Evolutionary conservation across 2,329 filamentous ascomycete genomes (phyloP).

Genomic region (Chrysosporium keratinophilum): DNA sequence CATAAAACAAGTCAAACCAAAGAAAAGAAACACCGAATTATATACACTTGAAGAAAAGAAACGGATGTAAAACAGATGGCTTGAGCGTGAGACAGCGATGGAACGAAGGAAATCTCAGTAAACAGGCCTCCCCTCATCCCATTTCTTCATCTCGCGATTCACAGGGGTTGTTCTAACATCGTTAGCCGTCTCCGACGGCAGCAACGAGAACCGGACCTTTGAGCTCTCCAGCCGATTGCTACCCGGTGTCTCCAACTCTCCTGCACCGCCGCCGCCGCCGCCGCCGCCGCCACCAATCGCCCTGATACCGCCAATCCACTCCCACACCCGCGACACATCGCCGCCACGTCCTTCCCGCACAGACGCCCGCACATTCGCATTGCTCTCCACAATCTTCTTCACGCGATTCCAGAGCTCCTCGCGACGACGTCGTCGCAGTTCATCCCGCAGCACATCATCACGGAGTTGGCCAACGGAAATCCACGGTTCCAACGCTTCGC

Average conservation of each 20-base stretch:
- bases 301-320: slow-evolving; percentile 54
- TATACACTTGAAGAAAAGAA: slow-evolving; percentile 9
- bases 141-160: slow-evolving; percentile 30
- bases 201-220: slow-evolving; percentile 23
- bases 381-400: slow-evolving; percentile 74
- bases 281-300: slow-evolving; percentile 35
- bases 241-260: slow-evolving; percentile 23
- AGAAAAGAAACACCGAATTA: not conserved
- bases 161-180: slow-evolving; percentile 21
- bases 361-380: slow-evolving; percentile 78
- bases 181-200: slow-evolving; percentile 18
- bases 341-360: slow-evolving; percentile 52
- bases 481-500: slow-evolving; percentile 61
- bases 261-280: too few species aligned
- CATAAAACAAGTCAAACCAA: too few species aligned
- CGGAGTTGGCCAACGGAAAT: slow-evolving; percentile 80
- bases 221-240: slow-evolving; percentile 22
- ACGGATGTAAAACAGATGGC: not conserved
- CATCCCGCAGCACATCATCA: slow-evolving; percentile 76
- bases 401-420: slow-evolving; percentile 79
- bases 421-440: slow-evolving; percentile 65
- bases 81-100: not conserved
- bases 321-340: slow-evolving; percentile 54
- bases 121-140: slow-evolving; percentile 41
- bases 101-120: slow-evolving; percentile 28